phyloP scores from a whole-genome alignment of 2,329 filamentous ascomycete genomes.

The Delphinella strobiligena region DNA sequence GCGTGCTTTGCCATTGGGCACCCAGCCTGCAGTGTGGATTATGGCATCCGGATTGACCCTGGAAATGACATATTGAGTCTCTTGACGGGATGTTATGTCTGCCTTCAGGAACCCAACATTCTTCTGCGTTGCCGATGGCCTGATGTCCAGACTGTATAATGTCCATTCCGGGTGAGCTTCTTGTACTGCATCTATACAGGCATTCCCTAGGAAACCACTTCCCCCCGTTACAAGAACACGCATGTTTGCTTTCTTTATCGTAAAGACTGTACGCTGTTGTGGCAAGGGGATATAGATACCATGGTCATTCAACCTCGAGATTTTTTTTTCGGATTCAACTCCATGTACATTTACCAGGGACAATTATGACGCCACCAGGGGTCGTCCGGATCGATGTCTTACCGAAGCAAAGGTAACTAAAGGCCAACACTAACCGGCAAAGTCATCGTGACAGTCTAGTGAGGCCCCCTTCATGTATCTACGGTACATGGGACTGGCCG shows the following conservation, averaged over 20 bases:
- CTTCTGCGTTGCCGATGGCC: constrained; percentile 15
- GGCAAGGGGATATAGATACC: no score
- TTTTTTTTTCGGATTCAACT: no score
- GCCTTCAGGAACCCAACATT: constrained; percentile 23
- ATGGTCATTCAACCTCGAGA: no score
- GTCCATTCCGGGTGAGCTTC: constrained; percentile 23
- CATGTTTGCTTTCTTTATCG: constrained; percentile 16
- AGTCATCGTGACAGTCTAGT: no score
- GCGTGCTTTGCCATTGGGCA: constrained; percentile 24
- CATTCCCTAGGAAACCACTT: constrained; percentile 33
- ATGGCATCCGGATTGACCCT: constrained; percentile 66
- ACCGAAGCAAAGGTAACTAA: background rate
- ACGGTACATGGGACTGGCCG: no score
- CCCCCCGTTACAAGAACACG: constrained; percentile 35
- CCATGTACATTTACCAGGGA: background rate
- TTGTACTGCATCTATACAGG: constrained; percentile 28
- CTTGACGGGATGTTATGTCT: constrained; percentile 26
- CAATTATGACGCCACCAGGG: background rate
- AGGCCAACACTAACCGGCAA: no score
- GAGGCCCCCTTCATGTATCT: no score
- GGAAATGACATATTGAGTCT: constrained; percentile 38
- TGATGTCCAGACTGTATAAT: constrained; percentile 30
- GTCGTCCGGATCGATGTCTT: background rate
- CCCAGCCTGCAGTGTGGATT: constrained; percentile 66
- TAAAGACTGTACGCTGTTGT: no score